A percentile compares a stretch with the other conserved stretches of the same genome.
Evolutionary conservation across 805 yeast genomes (phyloP).

Genomic region (Myxozyma nipponensis): DNA sequence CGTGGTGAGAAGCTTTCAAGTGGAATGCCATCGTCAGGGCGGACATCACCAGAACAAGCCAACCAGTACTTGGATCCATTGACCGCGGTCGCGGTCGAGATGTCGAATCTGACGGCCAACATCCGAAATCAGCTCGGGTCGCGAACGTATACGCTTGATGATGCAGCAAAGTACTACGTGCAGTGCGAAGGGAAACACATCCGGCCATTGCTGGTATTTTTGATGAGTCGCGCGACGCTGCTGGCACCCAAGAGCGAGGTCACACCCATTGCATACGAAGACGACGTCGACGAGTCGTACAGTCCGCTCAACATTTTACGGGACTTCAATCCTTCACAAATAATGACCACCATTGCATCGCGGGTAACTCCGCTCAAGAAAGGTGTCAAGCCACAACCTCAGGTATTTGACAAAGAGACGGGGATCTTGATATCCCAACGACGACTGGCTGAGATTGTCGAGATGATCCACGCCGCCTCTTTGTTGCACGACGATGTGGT

Average conservation of each 20-base stretch:
- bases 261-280: conserved; percentile 1
- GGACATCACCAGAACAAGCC: not conserved
- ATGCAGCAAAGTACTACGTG: conserved; percentile 91
- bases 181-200: conserved; percentile 96
- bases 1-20: not conserved
- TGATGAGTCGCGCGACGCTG: conserved; percentile 75
- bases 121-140: conserved; percentile 85
- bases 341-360: conserved; percentile 40
- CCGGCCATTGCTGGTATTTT: conserved; percentile 81
- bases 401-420: conserved; percentile 28
- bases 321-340: conserved; percentile 69
- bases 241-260: conserved; percentile 32
- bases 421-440: conserved; percentile 89
- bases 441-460: conserved; percentile 93
- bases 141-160: conserved; percentile 87
- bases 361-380: conserved; percentile 1
- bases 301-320: conserved; percentile 80
- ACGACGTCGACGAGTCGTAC: conserved; percentile 44
- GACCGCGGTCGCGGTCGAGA: conserved; percentile 85
- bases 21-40: not conserved
- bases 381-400: not conserved
- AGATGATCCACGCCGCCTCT: conserved; percentile 97
- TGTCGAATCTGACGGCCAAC: conserved; percentile 82
- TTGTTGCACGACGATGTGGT: conserved; percentile 95
- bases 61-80: conserved; percentile 61